Evolutionary conservation across 2,329 filamentous ascomycete species (phyloP).

Genomic region (Penicillium occitanis): DNA sequence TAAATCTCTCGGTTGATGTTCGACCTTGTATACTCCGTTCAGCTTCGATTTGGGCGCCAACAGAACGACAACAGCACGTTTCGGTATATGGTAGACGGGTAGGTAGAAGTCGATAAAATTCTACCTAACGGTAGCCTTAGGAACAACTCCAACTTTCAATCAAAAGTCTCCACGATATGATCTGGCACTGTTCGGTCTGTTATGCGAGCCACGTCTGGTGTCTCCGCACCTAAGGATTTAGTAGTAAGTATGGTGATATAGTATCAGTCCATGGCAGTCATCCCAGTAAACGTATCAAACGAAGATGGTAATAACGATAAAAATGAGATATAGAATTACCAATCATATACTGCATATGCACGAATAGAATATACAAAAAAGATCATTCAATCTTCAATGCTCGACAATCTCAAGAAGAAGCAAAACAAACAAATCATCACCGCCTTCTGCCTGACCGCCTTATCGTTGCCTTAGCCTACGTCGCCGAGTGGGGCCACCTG

Average conservation of each 20-base stretch:
- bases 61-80: neutral
- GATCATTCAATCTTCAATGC: neutral
- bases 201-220: constrained; percentile 19
- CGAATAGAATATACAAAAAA: neutral
- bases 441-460: constrained; percentile 16
- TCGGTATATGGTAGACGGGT: neutral
- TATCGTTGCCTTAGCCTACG: constrained; percentile 15
- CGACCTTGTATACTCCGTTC: neutral
- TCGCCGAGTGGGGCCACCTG: neutral
- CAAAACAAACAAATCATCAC: constrained; percentile 20
- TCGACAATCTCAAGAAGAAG: neutral
- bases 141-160: neutral
- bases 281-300: neutral
- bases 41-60: constrained; percentile 7
- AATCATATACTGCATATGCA: neutral
- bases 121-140: neutral
- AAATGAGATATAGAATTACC: neutral
- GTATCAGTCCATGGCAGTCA: neutral
- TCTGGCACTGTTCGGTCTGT: constrained; percentile 3
- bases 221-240: constrained; percentile 11
- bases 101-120: neutral
- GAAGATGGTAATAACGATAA: neutral
- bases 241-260: neutral
- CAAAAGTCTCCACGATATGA: constrained; percentile 16
- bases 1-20: neutral